Conservation (phyloP, 768 basidiomycete genomes). For the Macrolepiota dolichaula region DNA sequence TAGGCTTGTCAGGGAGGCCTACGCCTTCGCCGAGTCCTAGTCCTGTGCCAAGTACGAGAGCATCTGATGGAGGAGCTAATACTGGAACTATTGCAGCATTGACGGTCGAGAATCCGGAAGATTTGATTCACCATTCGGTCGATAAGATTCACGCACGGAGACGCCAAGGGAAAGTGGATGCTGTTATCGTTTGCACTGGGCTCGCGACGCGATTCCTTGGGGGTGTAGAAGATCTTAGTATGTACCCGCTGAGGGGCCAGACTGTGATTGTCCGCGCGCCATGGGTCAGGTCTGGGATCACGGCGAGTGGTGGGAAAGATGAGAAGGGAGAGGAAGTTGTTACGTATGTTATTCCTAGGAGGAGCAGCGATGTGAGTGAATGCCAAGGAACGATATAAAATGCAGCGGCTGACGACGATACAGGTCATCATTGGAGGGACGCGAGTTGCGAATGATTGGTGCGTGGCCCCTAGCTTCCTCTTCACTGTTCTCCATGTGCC, state of each 20-base stretch:
- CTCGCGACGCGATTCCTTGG: constrained; percentile 72
- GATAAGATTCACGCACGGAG: constrained; percentile 8
- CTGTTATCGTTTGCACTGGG: constrained; percentile 69
- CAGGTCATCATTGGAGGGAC: constrained; percentile 63
- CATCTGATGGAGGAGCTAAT: background rate
- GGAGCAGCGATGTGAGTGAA: constrained; percentile 45
- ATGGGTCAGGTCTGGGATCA: constrained; percentile 55
- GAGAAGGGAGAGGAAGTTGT: constrained; percentile 30
- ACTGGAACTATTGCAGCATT: too few species aligned
- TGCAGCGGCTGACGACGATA: background rate
- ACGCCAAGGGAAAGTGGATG: constrained; percentile 25
- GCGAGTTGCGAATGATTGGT: constrained; percentile 60
- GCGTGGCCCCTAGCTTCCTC: background rate
- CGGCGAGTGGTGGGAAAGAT: constrained; percentile 29
- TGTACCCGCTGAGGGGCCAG: constrained; percentile 83
- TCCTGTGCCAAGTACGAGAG: background rate
- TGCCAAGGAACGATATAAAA: background rate
- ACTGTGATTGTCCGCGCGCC: constrained; percentile 75
- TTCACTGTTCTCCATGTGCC: background rate
- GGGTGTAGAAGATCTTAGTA: constrained; percentile 73
- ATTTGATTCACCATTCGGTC: background rate
- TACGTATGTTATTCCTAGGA: constrained; percentile 66
- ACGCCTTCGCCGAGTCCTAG: constrained; percentile 1
- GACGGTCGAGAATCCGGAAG: background rate
- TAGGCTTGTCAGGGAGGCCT: background rate